These are phyloP conservation scores for Trichoderma cornu-damae DNA, from an alignment of 2,329 filamentous ascomycete genomes.

Conservation along the genomic window DNA sequence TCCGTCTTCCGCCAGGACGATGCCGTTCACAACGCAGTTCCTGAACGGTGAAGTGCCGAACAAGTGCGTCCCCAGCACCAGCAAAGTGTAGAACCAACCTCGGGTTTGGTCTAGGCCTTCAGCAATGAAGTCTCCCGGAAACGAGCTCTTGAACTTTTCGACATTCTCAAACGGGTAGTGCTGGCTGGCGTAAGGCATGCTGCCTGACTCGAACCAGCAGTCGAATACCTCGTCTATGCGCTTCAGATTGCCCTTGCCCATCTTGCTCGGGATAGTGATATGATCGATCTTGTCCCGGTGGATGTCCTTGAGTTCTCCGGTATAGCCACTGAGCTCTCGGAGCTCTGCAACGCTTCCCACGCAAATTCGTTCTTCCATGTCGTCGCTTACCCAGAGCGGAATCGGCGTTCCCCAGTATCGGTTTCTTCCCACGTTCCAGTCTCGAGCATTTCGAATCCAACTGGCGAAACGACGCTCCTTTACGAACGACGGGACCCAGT, in stretches of 20 bases:
- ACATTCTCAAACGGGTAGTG: constrained; percentile 92
- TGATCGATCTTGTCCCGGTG: constrained; percentile 91
- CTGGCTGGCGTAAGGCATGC: constrained; percentile 87
- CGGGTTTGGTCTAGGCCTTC: constrained; percentile 91
- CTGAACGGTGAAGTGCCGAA: constrained; percentile 83
- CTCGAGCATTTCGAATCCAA: constrained; percentile 86
- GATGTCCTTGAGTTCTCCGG: constrained; percentile 76
- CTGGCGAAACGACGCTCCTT: constrained; percentile 87
- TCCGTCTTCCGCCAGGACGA: constrained; percentile 87
- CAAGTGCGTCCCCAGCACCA: constrained; percentile 81
- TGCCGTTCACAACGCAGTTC: constrained; percentile 95
- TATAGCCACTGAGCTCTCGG: constrained; percentile 77
- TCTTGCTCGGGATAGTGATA: constrained; percentile 87
- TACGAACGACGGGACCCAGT: constrained; percentile 87
- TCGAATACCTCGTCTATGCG: constrained; percentile 88
- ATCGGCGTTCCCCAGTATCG: constrained; percentile 94
- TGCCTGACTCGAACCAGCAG: constrained; percentile 95
- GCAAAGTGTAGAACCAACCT: constrained; percentile 94
- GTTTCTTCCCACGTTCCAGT: constrained; percentile 94
- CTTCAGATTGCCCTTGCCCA: constrained; percentile 76
- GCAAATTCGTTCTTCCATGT: constrained; percentile 80
- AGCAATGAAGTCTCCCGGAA: constrained; percentile 91
- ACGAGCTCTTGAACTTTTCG: constrained; percentile 71
- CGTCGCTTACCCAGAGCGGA: constrained; percentile 86
- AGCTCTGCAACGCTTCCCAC: constrained; percentile 81